Evolutionary conservation across 441 rosid species (phyloP).

Genomic region (Jatropha multifida): DNA sequence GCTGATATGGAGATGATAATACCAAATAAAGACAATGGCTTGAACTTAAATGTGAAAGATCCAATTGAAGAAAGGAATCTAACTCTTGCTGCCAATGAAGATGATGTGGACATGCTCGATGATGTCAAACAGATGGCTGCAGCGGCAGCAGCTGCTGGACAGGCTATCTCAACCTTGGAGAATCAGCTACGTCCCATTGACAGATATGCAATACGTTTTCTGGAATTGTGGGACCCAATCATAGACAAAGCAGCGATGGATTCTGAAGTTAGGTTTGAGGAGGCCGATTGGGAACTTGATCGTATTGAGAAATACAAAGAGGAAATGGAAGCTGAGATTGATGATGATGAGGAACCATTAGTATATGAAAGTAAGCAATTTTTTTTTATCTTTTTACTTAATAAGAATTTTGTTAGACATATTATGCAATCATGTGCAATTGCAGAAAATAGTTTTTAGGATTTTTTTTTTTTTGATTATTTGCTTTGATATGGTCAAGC

Average conservation of each 20-base stretch:
- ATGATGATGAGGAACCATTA: conserved; percentile 98
- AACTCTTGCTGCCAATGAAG: conserved; percentile 67
- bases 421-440: neutral
- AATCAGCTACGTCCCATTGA: conserved; percentile 94
- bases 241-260: conserved; percentile 75
- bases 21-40: conserved; percentile 42
- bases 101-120: conserved; percentile 84
- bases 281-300: conserved; percentile 98
- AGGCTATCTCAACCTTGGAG: conserved; percentile 84
- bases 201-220: conserved; percentile 81
- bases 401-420: neutral
- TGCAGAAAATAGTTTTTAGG: neutral
- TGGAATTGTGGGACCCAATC: conserved; percentile 98
- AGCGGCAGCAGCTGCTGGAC: conserved; percentile 95
- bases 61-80: conserved; percentile 59
- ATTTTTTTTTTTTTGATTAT: neutral
- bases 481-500: neutral
- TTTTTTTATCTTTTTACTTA: conserved; percentile 14
- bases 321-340: conserved; percentile 99
- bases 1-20: conserved; percentile 48
- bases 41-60: conserved; percentile 37
- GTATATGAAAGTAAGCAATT: conserved; percentile 90
- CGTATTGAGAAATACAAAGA: conserved; percentile 95
- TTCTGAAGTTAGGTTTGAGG: conserved; percentile 78
- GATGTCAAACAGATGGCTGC: conserved; percentile 97